Evolutionary conservation across 106 monocot species (phyloP).

Genomic region (Amphibolis antarctica): DNA sequence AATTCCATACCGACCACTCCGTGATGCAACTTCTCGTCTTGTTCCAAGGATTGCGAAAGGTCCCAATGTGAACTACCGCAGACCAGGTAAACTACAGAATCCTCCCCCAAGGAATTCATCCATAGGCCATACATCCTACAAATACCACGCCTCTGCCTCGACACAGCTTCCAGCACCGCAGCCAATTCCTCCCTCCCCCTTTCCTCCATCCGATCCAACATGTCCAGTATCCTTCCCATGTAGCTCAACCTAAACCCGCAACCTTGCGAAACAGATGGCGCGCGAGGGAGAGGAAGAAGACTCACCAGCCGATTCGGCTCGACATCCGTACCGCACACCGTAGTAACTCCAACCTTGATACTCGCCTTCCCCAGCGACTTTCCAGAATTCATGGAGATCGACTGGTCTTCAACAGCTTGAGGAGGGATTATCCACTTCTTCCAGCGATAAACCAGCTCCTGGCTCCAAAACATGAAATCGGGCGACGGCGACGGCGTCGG

Average conservation of each 20-base stretch:
- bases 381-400: background rate
- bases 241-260: slow-evolving; percentile 37
- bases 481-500: background rate
- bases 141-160: slow-evolving; percentile 27
- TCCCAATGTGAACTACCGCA: slow-evolving; percentile 26
- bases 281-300: slow-evolving; percentile 27
- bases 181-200: slow-evolving; percentile 16
- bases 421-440: slow-evolving; percentile 33
- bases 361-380: background rate
- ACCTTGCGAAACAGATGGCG: background rate
- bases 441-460: slow-evolving; percentile 31
- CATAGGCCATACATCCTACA: slow-evolving; percentile 64
- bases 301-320: slow-evolving; percentile 20
- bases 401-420: slow-evolving; percentile 18
- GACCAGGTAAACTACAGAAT: slow-evolving; percentile 44
- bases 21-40: background rate
- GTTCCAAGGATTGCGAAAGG: slow-evolving; percentile 10
- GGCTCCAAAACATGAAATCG: slow-evolving; percentile 15
- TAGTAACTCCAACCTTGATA: background rate
- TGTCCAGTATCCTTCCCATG: slow-evolving; percentile 24
- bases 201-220: slow-evolving; percentile 29
- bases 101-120: slow-evolving; percentile 33
- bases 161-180: slow-evolving; percentile 32
- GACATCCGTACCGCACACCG: slow-evolving; percentile 13
- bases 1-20: slow-evolving; percentile 33